Evolutionary conservation across 2,329 filamentous ascomycete species (phyloP).

Genomic region (Beauveria asiatica): DNA sequence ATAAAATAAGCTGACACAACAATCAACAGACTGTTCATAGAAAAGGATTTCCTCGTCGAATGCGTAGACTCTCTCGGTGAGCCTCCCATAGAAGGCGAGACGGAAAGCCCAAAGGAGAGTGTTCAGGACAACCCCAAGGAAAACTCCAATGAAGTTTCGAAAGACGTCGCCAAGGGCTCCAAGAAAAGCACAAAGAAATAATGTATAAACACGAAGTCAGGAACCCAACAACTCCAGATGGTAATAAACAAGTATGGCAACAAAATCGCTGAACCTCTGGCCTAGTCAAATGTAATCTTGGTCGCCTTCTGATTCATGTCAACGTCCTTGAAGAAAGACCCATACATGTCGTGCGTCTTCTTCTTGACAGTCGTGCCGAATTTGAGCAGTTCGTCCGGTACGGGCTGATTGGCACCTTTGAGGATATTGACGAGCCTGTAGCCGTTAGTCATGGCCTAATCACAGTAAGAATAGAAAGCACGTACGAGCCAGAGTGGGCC

Average conservation of each 20-base stretch:
- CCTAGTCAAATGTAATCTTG: conserved; percentile 81
- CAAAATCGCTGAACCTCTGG: background rate
- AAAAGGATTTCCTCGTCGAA: conserved; percentile 44
- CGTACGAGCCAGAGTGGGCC: conserved; percentile 76
- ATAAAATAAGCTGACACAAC: conserved; percentile 5
- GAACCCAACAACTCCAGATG: background rate
- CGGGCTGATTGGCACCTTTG: conserved; percentile 81
- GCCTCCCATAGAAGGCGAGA: conserved; percentile 21
- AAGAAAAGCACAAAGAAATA: conserved; percentile 1
- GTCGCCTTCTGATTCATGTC: conserved; percentile 75
- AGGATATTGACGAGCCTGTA: conserved; percentile 83
- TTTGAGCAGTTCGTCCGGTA: conserved; percentile 85
- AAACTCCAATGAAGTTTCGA: background rate
- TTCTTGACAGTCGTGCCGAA: conserved; percentile 98
- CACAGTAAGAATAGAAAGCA: conserved; percentile 22
- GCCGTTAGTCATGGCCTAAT: conserved; percentile 13
- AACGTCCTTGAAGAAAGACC: conserved; percentile 89
- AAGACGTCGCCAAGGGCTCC: background rate
- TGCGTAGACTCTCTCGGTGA: conserved; percentile 37
- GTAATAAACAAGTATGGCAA: background rate
- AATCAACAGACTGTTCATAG: conserved; percentile 39
- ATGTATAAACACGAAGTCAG: background rate
- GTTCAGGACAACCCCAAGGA: background rate
- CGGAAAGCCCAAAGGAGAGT: background rate
- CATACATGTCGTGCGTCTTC: conserved; percentile 93